A percentile compares a stretch with the other conserved stretches of the same genome.
phyloP scores from a whole-genome alignment of 2,329 filamentous ascomycete genomes.

The Microcyclosporella mali region DNA sequence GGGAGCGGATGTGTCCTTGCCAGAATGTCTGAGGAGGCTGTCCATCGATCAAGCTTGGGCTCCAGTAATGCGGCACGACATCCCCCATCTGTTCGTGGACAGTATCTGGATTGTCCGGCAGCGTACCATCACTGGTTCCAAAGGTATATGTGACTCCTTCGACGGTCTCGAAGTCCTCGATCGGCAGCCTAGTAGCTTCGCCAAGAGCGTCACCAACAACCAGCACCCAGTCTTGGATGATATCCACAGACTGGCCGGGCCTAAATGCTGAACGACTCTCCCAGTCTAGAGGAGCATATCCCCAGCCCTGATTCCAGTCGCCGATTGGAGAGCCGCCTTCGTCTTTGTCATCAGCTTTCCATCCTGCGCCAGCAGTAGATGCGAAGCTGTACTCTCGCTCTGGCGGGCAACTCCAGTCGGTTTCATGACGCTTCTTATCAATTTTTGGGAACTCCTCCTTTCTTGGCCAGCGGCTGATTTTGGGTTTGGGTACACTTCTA shows the following conservation, averaged over 20 bases:
- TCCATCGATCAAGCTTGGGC: slow-evolving; percentile 19
- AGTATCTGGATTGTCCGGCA: neutral
- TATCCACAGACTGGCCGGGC: slow-evolving; percentile 17
- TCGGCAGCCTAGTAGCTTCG: slow-evolving; percentile 2
- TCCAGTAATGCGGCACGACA: slow-evolving; percentile 30
- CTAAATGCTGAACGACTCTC: slow-evolving; percentile 29
- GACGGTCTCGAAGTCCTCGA: slow-evolving; percentile 9
- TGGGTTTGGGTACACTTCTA: neutral
- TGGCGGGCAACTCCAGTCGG: slow-evolving; percentile 1
- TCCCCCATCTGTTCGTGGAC: slow-evolving; percentile 15
- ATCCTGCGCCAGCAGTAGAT: slow-evolving; percentile 18
- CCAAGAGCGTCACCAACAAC: slow-evolving; percentile 7
- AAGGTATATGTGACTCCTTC: slow-evolving; percentile 17
- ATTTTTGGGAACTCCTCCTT: slow-evolving; percentile 13
- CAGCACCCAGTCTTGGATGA: slow-evolving; percentile 27
- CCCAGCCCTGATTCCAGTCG: slow-evolving; percentile 43
- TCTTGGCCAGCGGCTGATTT: slow-evolving; percentile 9
- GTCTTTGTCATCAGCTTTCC: slow-evolving; percentile 10
- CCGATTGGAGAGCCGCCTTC: slow-evolving; percentile 10
- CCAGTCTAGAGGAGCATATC: slow-evolving; percentile 45
- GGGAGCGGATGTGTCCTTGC: slow-evolving; percentile 19
- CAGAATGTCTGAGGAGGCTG: slow-evolving; percentile 26
- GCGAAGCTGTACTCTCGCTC: neutral
- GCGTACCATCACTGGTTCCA: slow-evolving; percentile 2
- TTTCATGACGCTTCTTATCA: slow-evolving; percentile 16